Evolutionary conservation across 2,329 filamentous ascomycete species (phyloP), one percentile per base, ranked within the genome.

Genomic region (Fusarium scirpi): DNA sequence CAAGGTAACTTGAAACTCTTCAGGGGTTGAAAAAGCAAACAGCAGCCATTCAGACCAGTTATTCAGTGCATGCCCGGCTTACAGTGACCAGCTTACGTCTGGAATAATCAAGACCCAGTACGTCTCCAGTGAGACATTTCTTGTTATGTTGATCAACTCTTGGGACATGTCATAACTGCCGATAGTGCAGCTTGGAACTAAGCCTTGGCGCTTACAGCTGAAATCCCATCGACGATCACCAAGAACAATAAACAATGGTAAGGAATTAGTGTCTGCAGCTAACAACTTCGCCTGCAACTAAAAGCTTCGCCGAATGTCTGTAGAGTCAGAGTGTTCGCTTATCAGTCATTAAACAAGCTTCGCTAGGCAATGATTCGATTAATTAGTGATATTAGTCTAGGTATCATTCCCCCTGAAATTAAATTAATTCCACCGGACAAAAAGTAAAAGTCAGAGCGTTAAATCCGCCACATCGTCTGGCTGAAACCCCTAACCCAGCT

Each of bases 381-480:
- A 52, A 52, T 52, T 52, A n/a, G 24, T 20, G 18, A 41, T 38
- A 38, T 51, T 13, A n/a, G 22, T 24, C 16, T 25, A 51, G 30
- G 24, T 18, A n/a, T 4, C 10, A 16, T 8, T 69, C 22, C 66
- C 61, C 66, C 65, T 69, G 65, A 69, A 61, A 65, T 65, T 34
- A 65, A 34, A 53, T 53, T 53, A 49, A n/a, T 13, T 32, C 12
- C 29, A 30, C 29, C 20, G 29, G 47, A 24, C 47, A 51, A 18
- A 29, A 44, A 24, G 20, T 22, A 16, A 24, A 11, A 11, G 20
- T 25, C 22, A 18, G 8, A 11, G 8, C 16, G 9, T 52, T 52
- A 38, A 52, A 38, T 7, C 32, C 47, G 47, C 34, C 34, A 38
- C 34, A 6, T 38, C 34, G 34, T 38, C n/a, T 38, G 34, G 34